phyloP scores from a whole-genome alignment of 768 basidiomycete genomes.

The Collybiopsis confluens region DNA sequence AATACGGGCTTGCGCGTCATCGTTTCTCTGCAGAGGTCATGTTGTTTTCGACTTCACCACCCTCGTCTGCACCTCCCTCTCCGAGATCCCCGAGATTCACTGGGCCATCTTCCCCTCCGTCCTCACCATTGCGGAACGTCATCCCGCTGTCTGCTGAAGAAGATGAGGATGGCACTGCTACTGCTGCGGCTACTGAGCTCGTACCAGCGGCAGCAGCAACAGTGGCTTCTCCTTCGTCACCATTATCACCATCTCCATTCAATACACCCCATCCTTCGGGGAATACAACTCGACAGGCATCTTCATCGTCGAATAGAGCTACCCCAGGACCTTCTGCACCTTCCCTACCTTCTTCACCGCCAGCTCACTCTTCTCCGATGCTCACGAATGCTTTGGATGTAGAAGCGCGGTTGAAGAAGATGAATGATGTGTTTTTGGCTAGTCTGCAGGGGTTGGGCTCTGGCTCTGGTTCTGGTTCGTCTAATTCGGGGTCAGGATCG shows the following conservation, averaged over 20 bases:
- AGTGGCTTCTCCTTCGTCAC: background rate
- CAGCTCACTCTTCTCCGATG: conserved; percentile 2
- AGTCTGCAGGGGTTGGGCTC: conserved; percentile 39
- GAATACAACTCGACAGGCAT: too few species aligned
- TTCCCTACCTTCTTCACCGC: conserved; percentile 14
- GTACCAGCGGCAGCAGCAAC: background rate
- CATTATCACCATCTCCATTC: background rate
- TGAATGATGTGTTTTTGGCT: conserved; percentile 42
- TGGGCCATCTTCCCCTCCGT: background rate
- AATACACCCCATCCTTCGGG: too few species aligned
- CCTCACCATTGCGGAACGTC: background rate
- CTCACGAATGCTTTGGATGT: conserved; percentile 28
- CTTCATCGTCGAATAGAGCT: too few species aligned
- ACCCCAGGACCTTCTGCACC: background rate
- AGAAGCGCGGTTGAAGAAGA: conserved; percentile 40
- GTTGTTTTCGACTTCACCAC: background rate
- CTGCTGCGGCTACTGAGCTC: background rate
- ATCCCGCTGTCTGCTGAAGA: background rate
- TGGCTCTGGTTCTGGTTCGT: conserved; percentile 8
- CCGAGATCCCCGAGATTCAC: background rate
- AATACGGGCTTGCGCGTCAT: background rate
- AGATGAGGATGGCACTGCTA: background rate
- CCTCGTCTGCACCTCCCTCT: background rate
- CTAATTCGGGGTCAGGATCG: too few species aligned
- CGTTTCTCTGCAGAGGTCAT: background rate